phyloP scores from a whole-genome alignment of 441 rosid species.

The Pelargonium citronellum region DNA sequence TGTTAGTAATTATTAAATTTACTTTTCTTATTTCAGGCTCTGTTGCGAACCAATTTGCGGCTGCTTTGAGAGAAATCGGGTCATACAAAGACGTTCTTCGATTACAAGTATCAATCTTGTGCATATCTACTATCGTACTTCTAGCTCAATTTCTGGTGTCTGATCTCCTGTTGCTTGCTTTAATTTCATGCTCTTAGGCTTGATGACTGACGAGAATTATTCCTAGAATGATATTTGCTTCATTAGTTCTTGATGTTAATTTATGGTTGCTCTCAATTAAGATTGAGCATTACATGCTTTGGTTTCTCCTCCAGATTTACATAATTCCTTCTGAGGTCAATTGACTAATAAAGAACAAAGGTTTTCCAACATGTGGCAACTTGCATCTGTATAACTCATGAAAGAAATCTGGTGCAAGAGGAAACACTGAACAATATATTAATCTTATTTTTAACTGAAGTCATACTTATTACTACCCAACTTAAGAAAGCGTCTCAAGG shows the following conservation, averaged over 20 bases:
- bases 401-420: neutral
- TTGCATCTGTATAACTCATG: neutral
- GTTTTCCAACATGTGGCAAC: neutral
- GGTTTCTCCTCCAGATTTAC: neutral
- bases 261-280: neutral
- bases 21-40: slow-evolving; percentile 12
- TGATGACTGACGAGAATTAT: neutral
- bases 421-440: neutral
- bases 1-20: neutral
- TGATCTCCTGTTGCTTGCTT: slow-evolving; percentile 11
- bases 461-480: neutral
- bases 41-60: slow-evolving; percentile 14
- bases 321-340: neutral
- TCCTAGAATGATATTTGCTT: neutral
- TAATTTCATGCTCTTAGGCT: slow-evolving; percentile 1
- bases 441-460: neutral
- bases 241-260: neutral
- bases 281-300: neutral
- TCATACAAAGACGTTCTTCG: slow-evolving; percentile 18
- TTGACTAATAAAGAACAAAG: neutral
- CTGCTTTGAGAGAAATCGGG: slow-evolving; percentile 18
- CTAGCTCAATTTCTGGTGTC: neutral
- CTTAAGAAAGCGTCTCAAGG: neutral
- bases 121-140: neutral
- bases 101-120: slow-evolving; percentile 14